Conservation (phyloP, 306 rosid genomes). For the Crataegus laevigata region DNA sequence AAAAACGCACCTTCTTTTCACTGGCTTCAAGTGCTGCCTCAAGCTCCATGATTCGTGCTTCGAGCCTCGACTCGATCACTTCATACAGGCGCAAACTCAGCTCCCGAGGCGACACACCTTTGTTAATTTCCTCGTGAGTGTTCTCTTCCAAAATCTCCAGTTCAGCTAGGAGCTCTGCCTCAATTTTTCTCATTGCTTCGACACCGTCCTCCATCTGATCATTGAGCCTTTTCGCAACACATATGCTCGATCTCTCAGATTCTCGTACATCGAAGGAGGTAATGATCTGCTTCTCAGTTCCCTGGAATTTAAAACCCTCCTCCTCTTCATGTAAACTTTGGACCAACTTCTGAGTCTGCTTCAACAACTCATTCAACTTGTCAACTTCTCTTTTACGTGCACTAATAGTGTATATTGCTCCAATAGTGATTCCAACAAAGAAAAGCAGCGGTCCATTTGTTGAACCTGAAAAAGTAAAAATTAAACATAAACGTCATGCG, state of each 20-base stretch:
- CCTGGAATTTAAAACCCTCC: not conserved
- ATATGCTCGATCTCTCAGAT: not conserved
- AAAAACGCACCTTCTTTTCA: not conserved
- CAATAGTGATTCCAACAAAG: not conserved
- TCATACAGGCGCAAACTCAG: constrained; percentile 2
- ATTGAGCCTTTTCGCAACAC: not conserved
- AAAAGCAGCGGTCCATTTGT: not conserved
- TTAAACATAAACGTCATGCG: not conserved
- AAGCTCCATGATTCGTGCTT: not conserved
- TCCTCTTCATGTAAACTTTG: not conserved
- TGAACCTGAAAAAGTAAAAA: not conserved
- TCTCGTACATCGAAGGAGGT: not conserved
- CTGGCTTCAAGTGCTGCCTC: not conserved
- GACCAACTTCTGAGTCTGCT: not conserved
- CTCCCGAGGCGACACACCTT: not conserved
- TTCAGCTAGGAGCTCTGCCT: constrained; percentile 8
- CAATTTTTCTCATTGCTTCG: not conserved
- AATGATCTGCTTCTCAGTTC: not conserved
- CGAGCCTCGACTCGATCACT: not conserved
- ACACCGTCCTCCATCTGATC: not conserved
- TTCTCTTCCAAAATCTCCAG: constrained; percentile 1
- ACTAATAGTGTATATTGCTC: not conserved
- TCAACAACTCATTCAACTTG: constrained; percentile 7
- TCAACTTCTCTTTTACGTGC: not conserved
- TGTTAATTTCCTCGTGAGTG: not conserved